Percentiles rank a stretch among this genome's conserved stretches.
phyloP scores from a whole-genome alignment of 352 stramenopile species.

The Pseudoperonospora humuli region DNA sequence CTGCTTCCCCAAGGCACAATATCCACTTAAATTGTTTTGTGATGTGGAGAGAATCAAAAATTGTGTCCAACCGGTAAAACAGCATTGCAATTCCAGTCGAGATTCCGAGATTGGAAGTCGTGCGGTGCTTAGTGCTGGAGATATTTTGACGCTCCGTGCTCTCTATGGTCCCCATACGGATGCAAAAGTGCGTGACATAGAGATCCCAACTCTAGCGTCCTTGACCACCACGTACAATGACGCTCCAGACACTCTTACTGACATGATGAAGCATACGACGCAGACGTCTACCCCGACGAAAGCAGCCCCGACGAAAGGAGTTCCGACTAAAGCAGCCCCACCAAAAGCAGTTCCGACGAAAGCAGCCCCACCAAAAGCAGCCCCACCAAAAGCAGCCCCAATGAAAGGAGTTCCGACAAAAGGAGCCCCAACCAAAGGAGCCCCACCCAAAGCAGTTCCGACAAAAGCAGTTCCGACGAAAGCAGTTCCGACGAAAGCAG shows the following conservation, averaged over 20 bases:
- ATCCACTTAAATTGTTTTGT: constrained; percentile 57
- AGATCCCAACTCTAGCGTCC: constrained; percentile 22
- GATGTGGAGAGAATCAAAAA: constrained; percentile 56
- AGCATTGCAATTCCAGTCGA: constrained; percentile 66
- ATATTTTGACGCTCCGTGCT: constrained; percentile 53
- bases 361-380: constrained; percentile 1
- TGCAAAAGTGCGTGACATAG: constrained; percentile 18
- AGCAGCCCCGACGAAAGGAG: constrained; percentile 1
- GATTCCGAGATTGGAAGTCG: constrained; percentile 54
- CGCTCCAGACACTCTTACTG: constrained; percentile 11
- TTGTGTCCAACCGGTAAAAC: constrained; percentile 53
- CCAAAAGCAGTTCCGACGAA: constrained; percentile 1
- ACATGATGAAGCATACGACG: constrained; percentile 12
- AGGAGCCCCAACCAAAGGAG: constrained; percentile 1
- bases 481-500: constrained; percentile 1
- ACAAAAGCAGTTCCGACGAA: constrained; percentile 1
- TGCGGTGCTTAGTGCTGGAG: constrained; percentile 41
- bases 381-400: not conserved
- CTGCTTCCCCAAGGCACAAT: constrained; percentile 63
- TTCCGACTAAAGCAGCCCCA: not conserved
- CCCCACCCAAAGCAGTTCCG: not conserved
- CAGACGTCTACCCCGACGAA: constrained; percentile 1
- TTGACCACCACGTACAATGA: constrained; percentile 9
- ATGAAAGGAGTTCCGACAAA: constrained; percentile 1
- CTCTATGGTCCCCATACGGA: constrained; percentile 47